These are phyloP conservation scores for Euphorbia celastroides DNA, from an alignment of 441 rosid genomes.

Conservation along the genomic window DNA sequence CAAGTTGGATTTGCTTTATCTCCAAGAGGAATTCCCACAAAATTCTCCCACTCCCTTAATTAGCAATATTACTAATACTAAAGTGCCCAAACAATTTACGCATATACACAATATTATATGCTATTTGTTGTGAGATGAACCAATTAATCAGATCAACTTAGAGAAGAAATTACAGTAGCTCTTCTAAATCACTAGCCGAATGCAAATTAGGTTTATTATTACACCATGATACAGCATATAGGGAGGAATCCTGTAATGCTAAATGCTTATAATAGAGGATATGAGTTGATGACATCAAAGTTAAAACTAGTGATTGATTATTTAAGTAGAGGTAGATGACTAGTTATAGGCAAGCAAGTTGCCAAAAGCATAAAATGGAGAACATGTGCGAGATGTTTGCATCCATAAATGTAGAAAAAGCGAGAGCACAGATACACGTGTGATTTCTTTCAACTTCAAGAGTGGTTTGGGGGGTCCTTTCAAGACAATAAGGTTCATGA, in stretches of 20 bases:
- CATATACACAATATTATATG: neutral
- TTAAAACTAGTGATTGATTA: conserved; percentile 2
- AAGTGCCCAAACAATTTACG: too few species aligned
- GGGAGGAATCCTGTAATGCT: neutral
- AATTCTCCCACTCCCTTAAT: conserved; percentile 30
- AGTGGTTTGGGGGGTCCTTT: conserved; percentile 42
- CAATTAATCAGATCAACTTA: neutral
- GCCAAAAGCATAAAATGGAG: conserved; percentile 3
- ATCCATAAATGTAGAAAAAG: conserved; percentile 11
- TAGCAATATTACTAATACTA: too few species aligned
- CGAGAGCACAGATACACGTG: conserved; percentile 20
- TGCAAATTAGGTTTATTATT: neutral
- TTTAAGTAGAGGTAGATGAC: neutral
- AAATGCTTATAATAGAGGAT: conserved; percentile 7
- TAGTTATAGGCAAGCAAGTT: conserved; percentile 10
- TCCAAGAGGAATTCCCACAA: conserved; percentile 18
- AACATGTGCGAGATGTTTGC: conserved; percentile 14
- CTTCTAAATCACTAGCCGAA: neutral
- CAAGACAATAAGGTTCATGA: conserved; percentile 40
- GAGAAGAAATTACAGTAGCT: neutral
- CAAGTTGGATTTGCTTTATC: conserved; percentile 21
- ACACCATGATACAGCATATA: neutral
- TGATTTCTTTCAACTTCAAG: conserved; percentile 24
- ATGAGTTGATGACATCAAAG: neutral
- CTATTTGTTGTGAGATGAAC: neutral